phyloP scores from a whole-genome alignment of 345 rosid genomes.

The Reutealis trisperma region DNA sequence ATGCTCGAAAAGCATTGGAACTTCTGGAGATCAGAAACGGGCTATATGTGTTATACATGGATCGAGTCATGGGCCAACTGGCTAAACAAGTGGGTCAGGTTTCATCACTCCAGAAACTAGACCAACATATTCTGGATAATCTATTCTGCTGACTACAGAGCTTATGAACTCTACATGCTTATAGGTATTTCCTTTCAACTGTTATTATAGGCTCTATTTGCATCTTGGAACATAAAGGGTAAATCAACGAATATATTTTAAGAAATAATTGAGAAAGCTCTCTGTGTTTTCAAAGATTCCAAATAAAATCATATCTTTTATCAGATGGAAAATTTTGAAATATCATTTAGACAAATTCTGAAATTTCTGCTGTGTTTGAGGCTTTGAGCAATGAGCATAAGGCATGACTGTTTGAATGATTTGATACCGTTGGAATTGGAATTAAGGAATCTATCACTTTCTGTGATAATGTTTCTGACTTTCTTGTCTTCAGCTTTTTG shows the following conservation, averaged over 20 bases:
- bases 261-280: background rate
- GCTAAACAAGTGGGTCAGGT: constrained; percentile 54
- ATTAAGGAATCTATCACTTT: too few species aligned
- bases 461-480: too few species aligned
- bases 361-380: too few species aligned
- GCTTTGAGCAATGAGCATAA: background rate
- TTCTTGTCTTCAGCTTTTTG: too few species aligned
- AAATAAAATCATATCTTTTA: background rate
- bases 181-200: background rate
- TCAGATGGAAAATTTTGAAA: background rate
- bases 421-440: too few species aligned
- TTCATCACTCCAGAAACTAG: constrained; percentile 51
- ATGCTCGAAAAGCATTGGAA: constrained; percentile 62
- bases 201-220: background rate
- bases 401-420: background rate
- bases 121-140: constrained; percentile 48
- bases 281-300: background rate
- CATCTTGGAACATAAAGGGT: background rate
- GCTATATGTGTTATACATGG: constrained; percentile 75
- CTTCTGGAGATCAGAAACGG: constrained; percentile 74
- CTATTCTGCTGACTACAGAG: constrained; percentile 34
- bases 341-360: too few species aligned
- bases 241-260: too few species aligned
- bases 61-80: constrained; percentile 66
- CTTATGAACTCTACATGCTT: background rate